A percentile compares a stretch with the other conserved stretches of the same genome.
Evolutionary conservation across 2,329 filamentous ascomycete genomes (phyloP).

Genomic region (Sclerotinia minor): DNA sequence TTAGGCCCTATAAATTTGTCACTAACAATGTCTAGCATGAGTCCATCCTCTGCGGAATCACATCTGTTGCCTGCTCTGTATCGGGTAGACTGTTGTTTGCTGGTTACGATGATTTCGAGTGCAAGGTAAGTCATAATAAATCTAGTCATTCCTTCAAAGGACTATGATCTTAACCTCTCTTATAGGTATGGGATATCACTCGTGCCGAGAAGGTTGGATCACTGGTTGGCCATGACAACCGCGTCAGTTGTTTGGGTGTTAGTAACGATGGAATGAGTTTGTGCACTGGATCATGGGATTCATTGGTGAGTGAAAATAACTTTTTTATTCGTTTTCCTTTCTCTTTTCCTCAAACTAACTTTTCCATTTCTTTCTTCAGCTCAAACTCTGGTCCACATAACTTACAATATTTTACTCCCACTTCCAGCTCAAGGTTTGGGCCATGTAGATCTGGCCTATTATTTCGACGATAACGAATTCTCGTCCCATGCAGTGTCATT

Average conservation of each 20-base stretch:
- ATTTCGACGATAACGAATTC: conserved; percentile 24
- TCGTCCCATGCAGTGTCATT: conserved; percentile 22
- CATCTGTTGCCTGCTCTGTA: conserved; percentile 95
- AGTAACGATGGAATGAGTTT: conserved; percentile 99
- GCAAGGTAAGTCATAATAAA: conserved; percentile 71
- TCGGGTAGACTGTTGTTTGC: conserved; percentile 94
- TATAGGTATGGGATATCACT: conserved; percentile 93
- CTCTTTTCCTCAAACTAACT: conserved; percentile 11
- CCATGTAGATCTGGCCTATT: conserved; percentile 46
- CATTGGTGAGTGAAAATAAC: conserved; percentile 68
- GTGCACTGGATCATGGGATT: conserved; percentile 99
- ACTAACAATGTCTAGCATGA: conserved; percentile 66
- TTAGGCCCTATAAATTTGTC: conserved; percentile 26
- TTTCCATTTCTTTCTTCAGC: conserved; percentile 23
- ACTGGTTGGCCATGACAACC: conserved; percentile 95
- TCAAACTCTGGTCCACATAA: conserved; percentile 20
- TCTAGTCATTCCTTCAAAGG: conserved; percentile 2
- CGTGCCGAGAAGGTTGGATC: conserved; percentile 96
- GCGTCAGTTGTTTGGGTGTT: conserved; percentile 96
- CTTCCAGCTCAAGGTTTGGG: conserved; percentile 80
- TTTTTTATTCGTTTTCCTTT: conserved; percentile 1
- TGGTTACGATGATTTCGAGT: conserved; percentile 98
- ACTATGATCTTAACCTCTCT: conserved; percentile 23
- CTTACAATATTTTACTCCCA: conserved; percentile 23
- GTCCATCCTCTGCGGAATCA: conserved; percentile 96